Evolutionary conservation across 2,329 filamentous ascomycete genomes (phyloP).

Genomic region (Coniella vitis): DNA sequence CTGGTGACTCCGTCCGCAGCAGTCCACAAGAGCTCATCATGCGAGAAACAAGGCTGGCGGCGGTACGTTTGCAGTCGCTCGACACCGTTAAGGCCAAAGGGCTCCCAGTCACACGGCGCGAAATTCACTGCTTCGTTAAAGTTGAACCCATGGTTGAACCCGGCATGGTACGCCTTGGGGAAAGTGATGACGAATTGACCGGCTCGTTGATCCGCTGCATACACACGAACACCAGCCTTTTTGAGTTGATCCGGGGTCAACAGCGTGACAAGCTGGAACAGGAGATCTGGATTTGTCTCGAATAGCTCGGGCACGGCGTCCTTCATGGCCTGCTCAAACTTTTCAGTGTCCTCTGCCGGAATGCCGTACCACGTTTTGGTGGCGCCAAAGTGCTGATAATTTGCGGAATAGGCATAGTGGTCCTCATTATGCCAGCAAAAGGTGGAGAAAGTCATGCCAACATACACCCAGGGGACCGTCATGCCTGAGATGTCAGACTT

Average conservation of each 20-base stretch:
- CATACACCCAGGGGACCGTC: conserved; percentile 98
- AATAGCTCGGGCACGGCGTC: conserved; percentile 94
- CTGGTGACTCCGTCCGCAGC: conserved; percentile 73
- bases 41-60: conserved; percentile 91
- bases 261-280: conserved; percentile 96
- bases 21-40: conserved; percentile 89
- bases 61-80: conserved; percentile 81
- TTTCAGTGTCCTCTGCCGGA: conserved; percentile 84
- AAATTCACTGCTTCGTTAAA: conserved; percentile 99
- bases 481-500: conserved; percentile 98
- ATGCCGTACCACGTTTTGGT: conserved; percentile 99
- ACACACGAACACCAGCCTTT: conserved; percentile 89
- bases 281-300: conserved; percentile 89
- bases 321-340: conserved; percentile 92
- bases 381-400: conserved; percentile 96
- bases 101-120: conserved; percentile 91
- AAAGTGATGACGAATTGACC: conserved; percentile 97
- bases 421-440: conserved; percentile 99
- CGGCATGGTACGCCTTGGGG: conserved; percentile 92
- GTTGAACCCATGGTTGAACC: conserved; percentile 98
- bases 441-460: conserved; percentile 98
- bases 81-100: conserved; percentile 79
- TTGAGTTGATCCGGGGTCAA: conserved; percentile 87
- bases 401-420: conserved; percentile 94
- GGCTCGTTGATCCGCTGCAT: conserved; percentile 89